phyloP scores from a whole-genome alignment of 441 rosid genomes.

The Omphalea diandra region DNA sequence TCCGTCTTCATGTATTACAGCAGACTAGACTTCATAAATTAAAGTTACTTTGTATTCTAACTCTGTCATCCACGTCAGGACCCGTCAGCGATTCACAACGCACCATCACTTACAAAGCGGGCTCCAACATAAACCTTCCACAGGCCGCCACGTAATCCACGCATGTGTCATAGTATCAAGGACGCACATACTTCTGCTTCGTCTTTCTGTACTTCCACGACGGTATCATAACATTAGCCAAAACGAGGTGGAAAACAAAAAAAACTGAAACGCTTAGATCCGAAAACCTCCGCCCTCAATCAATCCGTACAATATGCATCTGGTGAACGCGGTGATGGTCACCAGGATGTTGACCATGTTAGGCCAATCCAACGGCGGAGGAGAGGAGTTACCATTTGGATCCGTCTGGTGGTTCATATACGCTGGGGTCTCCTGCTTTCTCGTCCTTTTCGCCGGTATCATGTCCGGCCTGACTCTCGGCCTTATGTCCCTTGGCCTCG shows the following conservation, averaged over 20 bases:
- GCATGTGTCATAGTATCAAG: not conserved
- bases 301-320: constrained; percentile 39
- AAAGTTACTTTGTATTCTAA: too few species aligned
- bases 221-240: too few species aligned
- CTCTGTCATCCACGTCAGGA: too few species aligned
- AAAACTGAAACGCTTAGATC: not conserved
- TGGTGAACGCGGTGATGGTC: constrained; percentile 55
- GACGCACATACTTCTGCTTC: not conserved
- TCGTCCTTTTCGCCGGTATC: constrained; percentile 85
- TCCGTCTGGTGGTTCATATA: constrained; percentile 61
- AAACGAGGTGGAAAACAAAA: too few species aligned
- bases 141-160: not conserved
- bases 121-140: not conserved
- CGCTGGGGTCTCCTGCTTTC: constrained; percentile 69
- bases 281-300: not conserved
- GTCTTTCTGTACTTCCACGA: too few species aligned
- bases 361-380: constrained; percentile 31
- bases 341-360: constrained; percentile 46
- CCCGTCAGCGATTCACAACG: too few species aligned
- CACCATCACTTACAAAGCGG: too few species aligned
- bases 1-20: too few species aligned
- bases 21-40: too few species aligned
- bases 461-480: constrained; percentile 90
- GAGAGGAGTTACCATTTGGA: constrained; percentile 45
- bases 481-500: constrained; percentile 82